Evolutionary conservation across 768 basidiomycete species (phyloP).

Genomic region (Sporobolomyces pararoseus): DNA sequence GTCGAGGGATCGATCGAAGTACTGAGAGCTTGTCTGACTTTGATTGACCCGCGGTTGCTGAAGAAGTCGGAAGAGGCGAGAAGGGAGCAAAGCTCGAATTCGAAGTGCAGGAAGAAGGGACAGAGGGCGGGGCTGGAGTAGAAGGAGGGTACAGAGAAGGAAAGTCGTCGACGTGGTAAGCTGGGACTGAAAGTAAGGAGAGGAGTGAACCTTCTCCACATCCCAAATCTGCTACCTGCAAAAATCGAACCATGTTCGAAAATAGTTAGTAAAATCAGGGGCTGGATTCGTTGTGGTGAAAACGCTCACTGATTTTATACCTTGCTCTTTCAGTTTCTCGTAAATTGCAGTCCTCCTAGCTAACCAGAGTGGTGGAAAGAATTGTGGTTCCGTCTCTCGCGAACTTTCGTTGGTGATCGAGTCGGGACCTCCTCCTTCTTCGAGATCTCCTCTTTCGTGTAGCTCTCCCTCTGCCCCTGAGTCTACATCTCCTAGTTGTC

Average conservation of each 20-base stretch:
- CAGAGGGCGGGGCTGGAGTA: constrained; percentile 38
- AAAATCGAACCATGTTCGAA: background rate
- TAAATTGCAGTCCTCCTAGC: constrained; percentile 26
- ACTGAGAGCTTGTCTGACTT: constrained; percentile 35
- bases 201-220: constrained; percentile 79
- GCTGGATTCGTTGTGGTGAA: background rate
- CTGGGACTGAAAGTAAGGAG: constrained; percentile 65
- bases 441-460: background rate
- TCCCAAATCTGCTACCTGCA: constrained; percentile 68
- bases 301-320: constrained; percentile 26
- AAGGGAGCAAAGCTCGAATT: background rate
- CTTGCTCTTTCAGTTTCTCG: constrained; percentile 18
- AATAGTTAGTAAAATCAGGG: background rate
- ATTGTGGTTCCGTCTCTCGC: constrained; percentile 13
- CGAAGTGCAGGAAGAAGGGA: constrained; percentile 20
- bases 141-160: constrained; percentile 30
- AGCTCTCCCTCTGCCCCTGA: background rate
- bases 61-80: background rate
- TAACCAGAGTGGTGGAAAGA: constrained; percentile 43
- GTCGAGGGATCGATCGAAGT: constrained; percentile 37
- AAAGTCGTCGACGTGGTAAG: constrained; percentile 62
- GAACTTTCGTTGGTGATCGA: background rate
- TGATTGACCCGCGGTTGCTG: background rate
- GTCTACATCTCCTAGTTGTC: too few species aligned
- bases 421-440: constrained; percentile 4